Conservation (phyloP, 2,329 filamentous ascomycete species). For the Trichoderma sp. region DNA sequence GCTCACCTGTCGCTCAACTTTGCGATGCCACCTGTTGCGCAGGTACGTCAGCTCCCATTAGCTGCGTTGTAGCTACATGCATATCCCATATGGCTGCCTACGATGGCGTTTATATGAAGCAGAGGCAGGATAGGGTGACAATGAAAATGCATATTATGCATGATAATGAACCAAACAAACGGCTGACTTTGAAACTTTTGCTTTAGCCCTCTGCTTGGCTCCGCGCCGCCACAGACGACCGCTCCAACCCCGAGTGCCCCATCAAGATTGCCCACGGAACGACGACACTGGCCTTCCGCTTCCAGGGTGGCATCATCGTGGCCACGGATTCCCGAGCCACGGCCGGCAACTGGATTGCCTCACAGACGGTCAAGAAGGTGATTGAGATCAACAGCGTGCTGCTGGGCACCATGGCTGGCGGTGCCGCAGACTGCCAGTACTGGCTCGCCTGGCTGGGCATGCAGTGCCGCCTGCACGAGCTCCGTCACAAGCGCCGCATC, state of each 20-base stretch:
- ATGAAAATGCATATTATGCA: background rate
- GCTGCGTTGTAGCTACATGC: background rate
- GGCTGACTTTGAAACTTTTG: conserved; percentile 14
- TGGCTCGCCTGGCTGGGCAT: conserved; percentile 99
- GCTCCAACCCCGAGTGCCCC: conserved; percentile 92
- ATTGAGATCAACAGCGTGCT: conserved; percentile 97
- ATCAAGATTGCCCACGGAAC: conserved; percentile 99
- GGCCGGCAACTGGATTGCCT: conserved; percentile 98
- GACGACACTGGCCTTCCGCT: conserved; percentile 95
- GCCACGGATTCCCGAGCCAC: conserved; percentile 97
- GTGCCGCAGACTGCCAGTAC: conserved; percentile 99
- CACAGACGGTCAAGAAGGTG: conserved; percentile 99
- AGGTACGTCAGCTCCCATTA: conserved; percentile 60
- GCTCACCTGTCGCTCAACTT: conserved; percentile 89
- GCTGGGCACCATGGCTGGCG: conserved; percentile 96
- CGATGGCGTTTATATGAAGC: background rate
- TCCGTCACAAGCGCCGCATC: conserved; percentile 98
- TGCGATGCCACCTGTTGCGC: conserved; percentile 88
- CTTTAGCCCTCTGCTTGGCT: conserved; percentile 89
- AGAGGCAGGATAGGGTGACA: background rate
- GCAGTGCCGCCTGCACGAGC: conserved; percentile 98
- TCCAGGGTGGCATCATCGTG: conserved; percentile 97
- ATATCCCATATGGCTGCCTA: background rate
- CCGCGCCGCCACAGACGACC: conserved; percentile 94
- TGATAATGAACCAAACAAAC: background rate